Evolutionary conservation across 73 alveolate species (phyloP).

Genomic region (Paramecium octaurelia): DNA sequence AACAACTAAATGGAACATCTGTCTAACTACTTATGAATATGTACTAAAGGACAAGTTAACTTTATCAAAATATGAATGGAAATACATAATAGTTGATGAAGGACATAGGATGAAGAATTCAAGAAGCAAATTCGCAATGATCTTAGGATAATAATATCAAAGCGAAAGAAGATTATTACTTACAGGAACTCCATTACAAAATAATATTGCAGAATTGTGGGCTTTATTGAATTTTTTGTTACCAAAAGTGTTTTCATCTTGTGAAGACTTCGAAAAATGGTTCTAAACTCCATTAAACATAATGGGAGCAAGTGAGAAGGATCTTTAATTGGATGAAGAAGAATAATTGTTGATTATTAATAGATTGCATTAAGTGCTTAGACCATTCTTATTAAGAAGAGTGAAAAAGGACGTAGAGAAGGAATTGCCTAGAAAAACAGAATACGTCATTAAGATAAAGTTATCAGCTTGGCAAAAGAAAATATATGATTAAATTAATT

Average conservation of each 20-base stretch:
- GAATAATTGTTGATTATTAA: constrained; percentile 93
- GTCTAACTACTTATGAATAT: constrained; percentile 96
- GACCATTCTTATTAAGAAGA: constrained; percentile 98
- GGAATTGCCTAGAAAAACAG: constrained; percentile 97
- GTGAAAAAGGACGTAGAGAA: constrained; percentile 97
- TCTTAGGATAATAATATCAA: constrained; percentile 88
- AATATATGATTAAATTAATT: constrained; percentile 89
- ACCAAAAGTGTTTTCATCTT: constrained; percentile 94
- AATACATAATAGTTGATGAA: constrained; percentile 97
- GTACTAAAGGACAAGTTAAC: constrained; percentile 88
- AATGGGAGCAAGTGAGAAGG: constrained; percentile 77
- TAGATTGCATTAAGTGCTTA: constrained; percentile 95
- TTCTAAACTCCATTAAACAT: constrained; percentile 92
- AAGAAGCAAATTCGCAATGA: constrained; percentile 93
- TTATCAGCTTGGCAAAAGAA: constrained; percentile 96
- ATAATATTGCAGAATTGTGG: constrained; percentile 98
- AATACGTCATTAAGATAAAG: constrained; percentile 94
- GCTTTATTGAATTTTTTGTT: constrained; percentile 93
- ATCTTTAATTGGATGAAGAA: constrained; percentile 94
- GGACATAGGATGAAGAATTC: constrained; percentile 99
- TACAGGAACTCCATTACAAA: constrained; percentile 98
- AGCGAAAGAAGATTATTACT: constrained; percentile 92
- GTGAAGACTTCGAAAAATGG: constrained; percentile 99
- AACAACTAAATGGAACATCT: constrained; percentile 86
- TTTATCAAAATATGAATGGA: constrained; percentile 84